Evolutionary conservation across 1,284 basidiomycete species (phyloP).

Genomic region (Trichosporon ovoides): DNA sequence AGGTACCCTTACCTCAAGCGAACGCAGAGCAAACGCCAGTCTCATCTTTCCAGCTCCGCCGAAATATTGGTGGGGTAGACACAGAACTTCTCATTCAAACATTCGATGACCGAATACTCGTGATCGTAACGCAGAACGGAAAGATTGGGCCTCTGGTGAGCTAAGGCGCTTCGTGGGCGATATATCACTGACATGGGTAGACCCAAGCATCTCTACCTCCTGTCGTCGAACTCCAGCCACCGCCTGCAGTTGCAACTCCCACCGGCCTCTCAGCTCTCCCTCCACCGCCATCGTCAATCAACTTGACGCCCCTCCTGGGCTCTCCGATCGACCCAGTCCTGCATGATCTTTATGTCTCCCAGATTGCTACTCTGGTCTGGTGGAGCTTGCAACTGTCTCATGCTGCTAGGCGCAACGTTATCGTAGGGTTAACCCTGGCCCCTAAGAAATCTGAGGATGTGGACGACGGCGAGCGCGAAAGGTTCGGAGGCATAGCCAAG

Average conservation of each 20-base stretch:
- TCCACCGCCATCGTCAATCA: conserved; percentile 63
- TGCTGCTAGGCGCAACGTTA: conserved; percentile 30
- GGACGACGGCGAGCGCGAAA: conserved; percentile 52
- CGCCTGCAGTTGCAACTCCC: conserved; percentile 53
- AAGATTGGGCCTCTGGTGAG: conserved; percentile 78
- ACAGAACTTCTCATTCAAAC: conserved; percentile 73
- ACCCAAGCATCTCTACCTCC: conserved; percentile 74
- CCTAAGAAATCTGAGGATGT: conserved; percentile 50
- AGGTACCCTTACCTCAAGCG: conserved; percentile 4
- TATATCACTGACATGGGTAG: conserved; percentile 47
- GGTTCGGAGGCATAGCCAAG: conserved; percentile 64
- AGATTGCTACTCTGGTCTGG: conserved; percentile 82
- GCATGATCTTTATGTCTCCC: conserved; percentile 74
- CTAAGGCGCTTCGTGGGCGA: conserved; percentile 9
- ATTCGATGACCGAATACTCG: conserved; percentile 70
- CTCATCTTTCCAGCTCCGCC: conserved; percentile 49
- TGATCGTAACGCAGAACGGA: conserved; percentile 74
- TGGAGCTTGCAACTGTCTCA: conserved; percentile 51
- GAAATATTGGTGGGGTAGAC: conserved; percentile 55
- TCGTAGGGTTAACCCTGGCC: conserved; percentile 45
- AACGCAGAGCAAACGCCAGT: conserved; percentile 23
- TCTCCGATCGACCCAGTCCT: conserved; percentile 59
- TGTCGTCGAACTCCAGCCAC: conserved; percentile 62
- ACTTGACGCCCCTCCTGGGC: conserved; percentile 72
- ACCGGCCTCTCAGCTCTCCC: conserved; percentile 60